phyloP scores from a whole-genome alignment of 176 grass and related monocot species.

The Lolium perenne region DNA sequence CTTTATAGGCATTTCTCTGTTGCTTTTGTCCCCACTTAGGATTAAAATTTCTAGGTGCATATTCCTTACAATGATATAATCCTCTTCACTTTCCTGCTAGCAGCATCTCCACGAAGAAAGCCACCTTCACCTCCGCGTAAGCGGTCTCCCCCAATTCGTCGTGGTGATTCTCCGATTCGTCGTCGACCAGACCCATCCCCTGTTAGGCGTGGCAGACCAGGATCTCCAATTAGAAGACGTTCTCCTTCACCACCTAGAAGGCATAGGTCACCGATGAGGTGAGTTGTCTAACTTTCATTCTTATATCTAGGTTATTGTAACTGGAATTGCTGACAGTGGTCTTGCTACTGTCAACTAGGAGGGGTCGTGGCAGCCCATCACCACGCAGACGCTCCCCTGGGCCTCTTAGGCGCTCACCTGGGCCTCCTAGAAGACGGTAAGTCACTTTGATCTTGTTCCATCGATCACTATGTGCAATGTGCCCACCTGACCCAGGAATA shows the following conservation, averaged over 20 bases:
- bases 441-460: constrained; percentile 37
- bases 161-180: constrained; percentile 71
- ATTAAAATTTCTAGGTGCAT: constrained; percentile 4
- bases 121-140: constrained; percentile 66
- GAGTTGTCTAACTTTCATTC: constrained; percentile 33
- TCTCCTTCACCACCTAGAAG: constrained; percentile 89
- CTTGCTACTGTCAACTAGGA: constrained; percentile 69
- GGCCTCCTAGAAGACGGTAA: constrained; percentile 82
- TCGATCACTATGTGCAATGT: neutral
- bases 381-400: constrained; percentile 75
- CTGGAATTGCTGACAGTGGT: constrained; percentile 27
- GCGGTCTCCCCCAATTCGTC: constrained; percentile 67
- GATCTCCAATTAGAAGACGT: constrained; percentile 83
- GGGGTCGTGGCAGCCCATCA: constrained; percentile 75
- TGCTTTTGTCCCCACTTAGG: constrained; percentile 7
- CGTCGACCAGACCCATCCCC: constrained; percentile 55
- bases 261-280: constrained; percentile 77
- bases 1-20: constrained; percentile 1
- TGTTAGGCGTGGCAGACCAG: constrained; percentile 58
- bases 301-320: constrained; percentile 9
- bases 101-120: constrained; percentile 82
- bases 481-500: neutral
- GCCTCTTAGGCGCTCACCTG: constrained; percentile 59
- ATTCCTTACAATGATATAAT: neutral
- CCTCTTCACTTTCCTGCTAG: constrained; percentile 23